Conservation (phyloP, 352 stramenopile species). For the Globisporangium paroecandrum region DNA sequence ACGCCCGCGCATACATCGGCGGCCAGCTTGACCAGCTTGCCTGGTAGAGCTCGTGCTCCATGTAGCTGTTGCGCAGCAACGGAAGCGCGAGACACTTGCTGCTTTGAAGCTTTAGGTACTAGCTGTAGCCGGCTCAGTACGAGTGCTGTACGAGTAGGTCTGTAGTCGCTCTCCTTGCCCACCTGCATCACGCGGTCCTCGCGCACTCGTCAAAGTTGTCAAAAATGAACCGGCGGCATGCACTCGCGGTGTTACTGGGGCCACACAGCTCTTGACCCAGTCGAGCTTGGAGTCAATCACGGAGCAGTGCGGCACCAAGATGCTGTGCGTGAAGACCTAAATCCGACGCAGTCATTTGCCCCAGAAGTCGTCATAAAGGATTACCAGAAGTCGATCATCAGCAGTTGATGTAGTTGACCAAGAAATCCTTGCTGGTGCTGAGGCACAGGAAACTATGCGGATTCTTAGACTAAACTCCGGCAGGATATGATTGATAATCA, state of each 20-base stretch:
- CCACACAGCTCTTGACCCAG: conserved; percentile 14
- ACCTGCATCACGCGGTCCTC: conserved; percentile 12
- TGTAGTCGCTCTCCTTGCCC: conserved; percentile 8
- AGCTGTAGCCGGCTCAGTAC: conserved; percentile 22
- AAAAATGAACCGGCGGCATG: conserved; percentile 19
- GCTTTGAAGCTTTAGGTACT: conserved; percentile 25
- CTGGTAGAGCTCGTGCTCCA: conserved; percentile 16
- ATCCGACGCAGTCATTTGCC: conserved; percentile 24
- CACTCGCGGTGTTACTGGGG: conserved; percentile 2
- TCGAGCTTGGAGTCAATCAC: conserved; percentile 18
- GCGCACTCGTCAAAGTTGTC: conserved; percentile 21
- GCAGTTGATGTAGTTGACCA: too few relatives aligned
- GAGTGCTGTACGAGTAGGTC: conserved; percentile 20
- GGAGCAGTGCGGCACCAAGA: conserved; percentile 14
- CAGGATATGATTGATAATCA: too few relatives aligned
- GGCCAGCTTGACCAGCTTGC: not conserved
- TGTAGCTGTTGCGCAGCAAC: not conserved
- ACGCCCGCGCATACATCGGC: conserved; percentile 17
- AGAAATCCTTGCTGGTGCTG: too few relatives aligned
- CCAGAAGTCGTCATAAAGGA: conserved; percentile 42
- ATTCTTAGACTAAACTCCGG: too few relatives aligned
- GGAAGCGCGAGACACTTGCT: conserved; percentile 21
- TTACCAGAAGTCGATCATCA: conserved; percentile 1
- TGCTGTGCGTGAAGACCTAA: too few relatives aligned
- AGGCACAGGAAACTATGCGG: too few relatives aligned